Conservation (phyloP, 768 basidiomycete species). For the Suillus cothurnatus region DNA sequence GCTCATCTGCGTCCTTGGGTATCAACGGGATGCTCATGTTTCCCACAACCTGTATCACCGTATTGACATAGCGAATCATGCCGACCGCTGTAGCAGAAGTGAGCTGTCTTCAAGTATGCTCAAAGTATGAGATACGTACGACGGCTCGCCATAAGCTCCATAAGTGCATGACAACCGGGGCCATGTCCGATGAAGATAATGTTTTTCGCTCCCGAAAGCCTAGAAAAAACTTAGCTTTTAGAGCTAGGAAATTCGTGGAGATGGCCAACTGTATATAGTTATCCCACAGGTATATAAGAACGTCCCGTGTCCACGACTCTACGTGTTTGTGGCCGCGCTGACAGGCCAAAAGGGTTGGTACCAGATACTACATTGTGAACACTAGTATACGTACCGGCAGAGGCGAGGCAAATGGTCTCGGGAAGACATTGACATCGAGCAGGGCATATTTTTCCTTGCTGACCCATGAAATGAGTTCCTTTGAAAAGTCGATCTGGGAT, state of each 20-base stretch:
- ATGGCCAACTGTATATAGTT: slow-evolving; percentile 86
- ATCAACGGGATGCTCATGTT: slow-evolving; percentile 54
- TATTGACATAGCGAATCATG: slow-evolving; percentile 65
- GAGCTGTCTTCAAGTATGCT: background rate
- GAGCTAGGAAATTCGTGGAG: background rate
- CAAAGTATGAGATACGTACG: slow-evolving; percentile 44
- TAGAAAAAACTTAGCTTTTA: slow-evolving; percentile 30
- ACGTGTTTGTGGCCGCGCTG: slow-evolving; percentile 6
- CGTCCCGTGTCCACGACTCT: slow-evolving; percentile 39
- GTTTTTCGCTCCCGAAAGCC: slow-evolving; percentile 69
- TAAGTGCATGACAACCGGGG: slow-evolving; percentile 73
- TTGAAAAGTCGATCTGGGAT: slow-evolving; percentile 83
- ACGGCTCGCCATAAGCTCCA: slow-evolving; percentile 72
- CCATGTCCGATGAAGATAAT: slow-evolving; percentile 90
- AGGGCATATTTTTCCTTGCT: slow-evolving; percentile 65
- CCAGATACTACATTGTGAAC: background rate
- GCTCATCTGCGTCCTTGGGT: slow-evolving; percentile 56
- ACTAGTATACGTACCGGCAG: slow-evolving; percentile 3
- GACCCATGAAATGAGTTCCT: slow-evolving; percentile 78
- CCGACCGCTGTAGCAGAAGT: slow-evolving; percentile 39
- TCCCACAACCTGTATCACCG: slow-evolving; percentile 80
- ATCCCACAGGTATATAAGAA: slow-evolving; percentile 91
- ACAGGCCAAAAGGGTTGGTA: background rate
- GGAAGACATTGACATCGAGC: slow-evolving; percentile 85
- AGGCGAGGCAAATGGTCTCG: slow-evolving; percentile 50